Conservation (phyloP, 2,329 filamentous ascomycete genomes). For the Cercospora janseana region DNA sequence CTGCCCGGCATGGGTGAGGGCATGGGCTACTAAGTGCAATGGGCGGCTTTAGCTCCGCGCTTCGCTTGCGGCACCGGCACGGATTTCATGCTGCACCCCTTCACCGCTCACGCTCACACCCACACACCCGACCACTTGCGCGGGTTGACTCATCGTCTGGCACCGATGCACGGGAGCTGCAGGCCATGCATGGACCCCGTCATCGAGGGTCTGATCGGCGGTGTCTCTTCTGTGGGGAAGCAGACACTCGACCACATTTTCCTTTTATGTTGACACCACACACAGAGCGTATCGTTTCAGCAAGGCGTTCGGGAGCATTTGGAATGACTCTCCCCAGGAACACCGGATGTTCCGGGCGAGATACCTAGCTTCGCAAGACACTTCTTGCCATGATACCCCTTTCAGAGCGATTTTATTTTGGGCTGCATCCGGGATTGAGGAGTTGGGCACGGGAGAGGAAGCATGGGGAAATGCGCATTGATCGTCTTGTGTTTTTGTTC, state of each 20-base stretch:
- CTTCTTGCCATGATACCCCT: slow-evolving; percentile 28
- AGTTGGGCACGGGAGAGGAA: slow-evolving; percentile 3
- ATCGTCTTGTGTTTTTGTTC: background rate
- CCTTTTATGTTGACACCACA: slow-evolving; percentile 20
- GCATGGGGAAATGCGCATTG: background rate
- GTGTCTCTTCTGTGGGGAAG: background rate
- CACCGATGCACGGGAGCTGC: slow-evolving; percentile 13
- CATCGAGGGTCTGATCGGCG: slow-evolving; percentile 2
- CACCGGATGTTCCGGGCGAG: slow-evolving; percentile 25
- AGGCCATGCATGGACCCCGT: slow-evolving; percentile 12
- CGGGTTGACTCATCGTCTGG: slow-evolving; percentile 4
- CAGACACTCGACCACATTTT: slow-evolving; percentile 9
- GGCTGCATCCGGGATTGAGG: too few relatives aligned
- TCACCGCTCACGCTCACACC: slow-evolving; percentile 20
- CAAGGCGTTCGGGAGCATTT: slow-evolving; percentile 33
- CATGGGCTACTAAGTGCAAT: slow-evolving; percentile 31
- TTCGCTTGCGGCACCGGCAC: slow-evolving; percentile 17
- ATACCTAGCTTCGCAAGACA: slow-evolving; percentile 32
- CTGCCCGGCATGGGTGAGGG: slow-evolving; percentile 50
- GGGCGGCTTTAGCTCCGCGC: slow-evolving; percentile 17
- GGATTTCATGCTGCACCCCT: background rate
- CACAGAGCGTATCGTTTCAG: slow-evolving; percentile 29
- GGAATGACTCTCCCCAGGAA: slow-evolving; percentile 32
- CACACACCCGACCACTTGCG: too few relatives aligned
- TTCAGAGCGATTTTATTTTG: slow-evolving; percentile 18